A percentile compares a stretch with the other conserved stretches of the same genome.
Evolutionary conservation across 1,284 basidiomycete species (phyloP).

Genomic region (Uromyces viciae-fabae): DNA sequence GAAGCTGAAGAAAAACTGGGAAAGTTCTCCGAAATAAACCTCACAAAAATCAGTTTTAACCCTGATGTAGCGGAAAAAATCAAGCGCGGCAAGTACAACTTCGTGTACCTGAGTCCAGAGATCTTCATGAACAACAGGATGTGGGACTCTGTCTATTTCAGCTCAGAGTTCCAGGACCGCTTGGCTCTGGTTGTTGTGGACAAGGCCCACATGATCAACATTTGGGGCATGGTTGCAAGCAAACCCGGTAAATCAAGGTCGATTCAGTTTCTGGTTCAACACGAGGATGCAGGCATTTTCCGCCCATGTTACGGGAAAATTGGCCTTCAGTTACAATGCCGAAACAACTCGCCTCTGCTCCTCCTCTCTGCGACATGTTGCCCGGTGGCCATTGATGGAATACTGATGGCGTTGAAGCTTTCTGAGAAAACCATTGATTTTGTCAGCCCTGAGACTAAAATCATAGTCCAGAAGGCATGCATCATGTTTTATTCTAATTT

Average conservation of each 20-base stretch:
- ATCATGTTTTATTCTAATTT: no score
- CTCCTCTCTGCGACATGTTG: not conserved
- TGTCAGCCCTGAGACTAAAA: no score
- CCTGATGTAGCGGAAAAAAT: not conserved
- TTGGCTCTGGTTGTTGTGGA: not conserved
- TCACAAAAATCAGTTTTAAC: not conserved
- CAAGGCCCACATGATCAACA: not conserved
- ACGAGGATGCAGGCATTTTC: not conserved
- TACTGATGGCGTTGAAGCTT: not conserved
- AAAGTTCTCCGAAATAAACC: not conserved
- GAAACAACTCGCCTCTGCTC: not conserved
- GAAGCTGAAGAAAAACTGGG: not conserved
- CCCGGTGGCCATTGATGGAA: not conserved
- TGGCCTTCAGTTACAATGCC: not conserved
- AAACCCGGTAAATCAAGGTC: not conserved
- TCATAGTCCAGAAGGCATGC: no score
- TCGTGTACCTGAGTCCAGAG: not conserved
- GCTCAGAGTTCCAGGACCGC: not conserved
- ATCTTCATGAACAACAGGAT: not conserved
- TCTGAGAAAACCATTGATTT: not conserved
- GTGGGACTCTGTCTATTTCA: not conserved
- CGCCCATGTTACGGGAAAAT: not conserved
- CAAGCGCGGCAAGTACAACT: not conserved
- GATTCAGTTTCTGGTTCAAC: not conserved
- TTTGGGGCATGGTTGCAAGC: not conserved